Evolutionary conservation across 768 basidiomycete genomes (phyloP).

Genomic region (Boletus tomentosulus): DNA sequence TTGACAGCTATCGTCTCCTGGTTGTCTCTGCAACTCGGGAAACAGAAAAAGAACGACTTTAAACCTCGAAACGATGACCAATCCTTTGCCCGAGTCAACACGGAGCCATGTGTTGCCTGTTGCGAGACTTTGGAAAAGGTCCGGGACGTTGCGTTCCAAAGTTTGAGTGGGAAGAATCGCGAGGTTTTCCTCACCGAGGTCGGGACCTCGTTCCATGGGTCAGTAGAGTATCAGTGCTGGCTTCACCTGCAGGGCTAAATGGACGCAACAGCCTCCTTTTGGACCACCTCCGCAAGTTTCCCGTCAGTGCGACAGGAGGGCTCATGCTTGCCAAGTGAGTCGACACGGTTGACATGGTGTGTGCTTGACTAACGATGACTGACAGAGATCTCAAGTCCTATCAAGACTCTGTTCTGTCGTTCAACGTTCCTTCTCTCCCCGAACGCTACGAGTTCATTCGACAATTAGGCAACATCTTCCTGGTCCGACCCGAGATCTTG

Average conservation of each 20-base stretch:
- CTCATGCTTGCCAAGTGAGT: constrained; percentile 96
- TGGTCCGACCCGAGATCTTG: constrained; percentile 92
- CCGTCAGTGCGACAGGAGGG: constrained; percentile 94
- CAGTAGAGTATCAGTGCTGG: constrained; percentile 4
- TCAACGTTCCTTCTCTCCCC: constrained; percentile 75
- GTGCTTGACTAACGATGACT: not conserved
- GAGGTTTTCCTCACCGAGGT: constrained; percentile 92
- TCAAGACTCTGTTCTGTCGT: constrained; percentile 84
- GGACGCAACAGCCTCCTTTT: constrained; percentile 62
- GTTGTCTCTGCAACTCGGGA: constrained; percentile 71
- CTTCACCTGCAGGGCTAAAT: constrained; percentile 9
- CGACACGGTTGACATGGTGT: not conserved
- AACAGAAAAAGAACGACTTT: constrained; percentile 96
- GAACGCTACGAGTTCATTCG: constrained; percentile 98
- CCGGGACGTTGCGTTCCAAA: constrained; percentile 68
- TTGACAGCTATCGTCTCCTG: constrained; percentile 64
- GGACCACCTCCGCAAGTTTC: constrained; percentile 94
- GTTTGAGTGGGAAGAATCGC: constrained; percentile 86
- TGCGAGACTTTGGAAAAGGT: constrained; percentile 84
- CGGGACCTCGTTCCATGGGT: constrained; percentile 93
- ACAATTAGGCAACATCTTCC: constrained; percentile 95
- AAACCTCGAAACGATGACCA: constrained; percentile 95
- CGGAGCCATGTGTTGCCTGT: constrained; percentile 84
- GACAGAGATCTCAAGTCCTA: constrained; percentile 92
- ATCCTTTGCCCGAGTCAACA: constrained; percentile 91